Evolutionary conservation across 345 rosid genomes (phyloP).

Genomic region (Noccaea caerulescens): DNA sequence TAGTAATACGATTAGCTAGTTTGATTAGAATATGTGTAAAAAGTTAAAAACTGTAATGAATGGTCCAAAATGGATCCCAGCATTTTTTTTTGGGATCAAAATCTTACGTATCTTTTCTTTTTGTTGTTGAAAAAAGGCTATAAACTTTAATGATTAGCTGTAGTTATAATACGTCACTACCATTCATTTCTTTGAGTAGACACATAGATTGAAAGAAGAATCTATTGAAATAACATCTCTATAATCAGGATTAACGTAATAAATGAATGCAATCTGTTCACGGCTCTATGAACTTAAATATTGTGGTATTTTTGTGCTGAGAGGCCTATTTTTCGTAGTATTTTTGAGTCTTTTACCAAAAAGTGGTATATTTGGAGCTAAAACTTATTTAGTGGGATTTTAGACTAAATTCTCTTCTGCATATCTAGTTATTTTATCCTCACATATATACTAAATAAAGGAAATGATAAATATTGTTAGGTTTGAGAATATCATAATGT

Average conservation of each 20-base stretch:
- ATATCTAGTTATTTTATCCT: background rate
- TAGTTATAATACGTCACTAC: constrained; percentile 36
- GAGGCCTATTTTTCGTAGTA: no score
- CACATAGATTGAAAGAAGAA: constrained; percentile 25
- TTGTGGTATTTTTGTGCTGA: background rate
- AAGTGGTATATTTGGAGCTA: background rate
- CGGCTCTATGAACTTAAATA: background rate
- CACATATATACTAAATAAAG: background rate
- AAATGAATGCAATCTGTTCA: background rate
- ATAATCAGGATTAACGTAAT: background rate
- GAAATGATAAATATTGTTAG: no score
- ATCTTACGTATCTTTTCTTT: constrained; percentile 33
- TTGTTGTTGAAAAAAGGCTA: constrained; percentile 24
- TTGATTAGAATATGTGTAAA: background rate
- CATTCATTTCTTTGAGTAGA: constrained; percentile 23
- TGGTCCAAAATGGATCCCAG: constrained; percentile 29
- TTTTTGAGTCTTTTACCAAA: background rate
- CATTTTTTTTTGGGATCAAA: background rate
- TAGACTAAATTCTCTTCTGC: no score
- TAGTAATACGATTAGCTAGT: constrained; percentile 34
- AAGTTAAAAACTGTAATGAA: constrained; percentile 1
- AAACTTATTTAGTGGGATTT: no score
- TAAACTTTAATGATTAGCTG: constrained; percentile 37
- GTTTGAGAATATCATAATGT: no score
- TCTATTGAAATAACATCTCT: constrained; percentile 32